Evolutionary conservation across 2,329 filamentous ascomycete genomes (phyloP).

Genomic region (Macrophomina tecta): DNA sequence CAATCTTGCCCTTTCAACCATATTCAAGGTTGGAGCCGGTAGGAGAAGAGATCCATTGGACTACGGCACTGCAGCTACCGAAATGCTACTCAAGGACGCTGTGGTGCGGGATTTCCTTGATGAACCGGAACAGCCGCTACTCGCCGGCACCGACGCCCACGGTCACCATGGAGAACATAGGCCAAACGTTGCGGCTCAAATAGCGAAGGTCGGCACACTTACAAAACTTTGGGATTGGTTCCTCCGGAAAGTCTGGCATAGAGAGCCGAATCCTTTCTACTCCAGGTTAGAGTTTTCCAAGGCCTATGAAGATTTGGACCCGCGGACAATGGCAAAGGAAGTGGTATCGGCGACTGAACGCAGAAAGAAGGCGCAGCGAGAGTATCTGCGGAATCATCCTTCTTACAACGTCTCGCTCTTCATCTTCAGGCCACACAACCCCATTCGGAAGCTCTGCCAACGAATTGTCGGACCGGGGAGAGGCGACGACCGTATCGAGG

Average conservation of each 20-base stretch:
- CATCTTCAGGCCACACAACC: slow-evolving; percentile 80
- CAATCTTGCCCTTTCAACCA: slow-evolving; percentile 75
- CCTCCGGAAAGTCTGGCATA: slow-evolving; percentile 61
- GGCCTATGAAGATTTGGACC: slow-evolving; percentile 79
- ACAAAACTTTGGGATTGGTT: slow-evolving; percentile 68
- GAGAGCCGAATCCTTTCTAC: slow-evolving; percentile 95
- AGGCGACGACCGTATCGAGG: slow-evolving; percentile 84
- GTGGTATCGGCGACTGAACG: slow-evolving; percentile 83
- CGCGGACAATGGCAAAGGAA: slow-evolving; percentile 86
- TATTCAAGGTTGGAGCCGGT: slow-evolving; percentile 65
- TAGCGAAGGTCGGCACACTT: slow-evolving; percentile 63
- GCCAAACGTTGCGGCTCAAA: slow-evolving; percentile 31
- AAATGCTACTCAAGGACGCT: slow-evolving; percentile 95
- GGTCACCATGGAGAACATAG: slow-evolving; percentile 14
- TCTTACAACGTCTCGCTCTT: slow-evolving; percentile 93
- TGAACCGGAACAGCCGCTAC: slow-evolving; percentile 58
- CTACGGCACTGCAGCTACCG: slow-evolving; percentile 88
- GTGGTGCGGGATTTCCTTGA: slow-evolving; percentile 95
- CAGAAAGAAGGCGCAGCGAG: slow-evolving; percentile 85
- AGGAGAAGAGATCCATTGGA: slow-evolving; percentile 82
- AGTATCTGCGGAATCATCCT: slow-evolving; percentile 85
- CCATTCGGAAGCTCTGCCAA: slow-evolving; percentile 82
- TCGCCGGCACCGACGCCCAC: slow-evolving; percentile 9
- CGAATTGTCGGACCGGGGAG: slow-evolving; percentile 88
- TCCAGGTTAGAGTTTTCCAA: slow-evolving; percentile 75